Percentiles rank a stretch among this genome's conserved stretches.
These are phyloP conservation scores for Verticillium isaacii DNA, from an alignment of 2,329 filamentous ascomycete species.

Conservation along the genomic window DNA sequence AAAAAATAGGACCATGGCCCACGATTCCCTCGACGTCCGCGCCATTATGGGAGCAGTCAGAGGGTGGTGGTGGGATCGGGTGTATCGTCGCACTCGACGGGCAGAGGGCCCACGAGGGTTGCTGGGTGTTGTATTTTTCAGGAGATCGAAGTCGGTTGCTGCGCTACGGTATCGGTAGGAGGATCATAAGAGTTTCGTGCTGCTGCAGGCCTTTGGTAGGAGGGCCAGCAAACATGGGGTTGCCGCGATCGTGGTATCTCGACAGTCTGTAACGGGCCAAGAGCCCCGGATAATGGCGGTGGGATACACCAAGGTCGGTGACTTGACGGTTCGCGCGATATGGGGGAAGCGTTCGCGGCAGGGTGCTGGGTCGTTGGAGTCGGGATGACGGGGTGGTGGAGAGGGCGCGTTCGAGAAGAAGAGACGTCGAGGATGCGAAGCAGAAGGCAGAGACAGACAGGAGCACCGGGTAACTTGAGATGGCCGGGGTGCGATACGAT, in stretches of 20 bases:
- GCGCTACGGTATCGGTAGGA: not conserved
- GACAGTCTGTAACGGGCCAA: not conserved
- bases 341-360: not conserved
- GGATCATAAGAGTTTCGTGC: not conserved
- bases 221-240: not conserved
- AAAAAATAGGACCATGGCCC: constrained; percentile 10
- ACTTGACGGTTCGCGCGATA: not conserved
- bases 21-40: not conserved
- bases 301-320: not conserved
- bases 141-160: not conserved
- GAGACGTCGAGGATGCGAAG: not conserved
- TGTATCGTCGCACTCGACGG: not conserved
- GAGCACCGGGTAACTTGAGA: not conserved
- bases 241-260: not conserved
- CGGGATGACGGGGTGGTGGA: not conserved
- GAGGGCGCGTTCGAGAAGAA: not conserved
- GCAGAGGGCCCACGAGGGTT: not conserved
- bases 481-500: constrained; percentile 1
- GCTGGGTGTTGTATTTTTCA: not conserved
- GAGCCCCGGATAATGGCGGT: not conserved
- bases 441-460: not conserved
- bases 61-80: not conserved
- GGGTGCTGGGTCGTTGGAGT: not conserved
- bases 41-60: not conserved
- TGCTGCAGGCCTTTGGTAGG: not conserved